Evolutionary conservation across 768 basidiomycete species (phyloP).

Genomic region (Hygrophorus russula): DNA sequence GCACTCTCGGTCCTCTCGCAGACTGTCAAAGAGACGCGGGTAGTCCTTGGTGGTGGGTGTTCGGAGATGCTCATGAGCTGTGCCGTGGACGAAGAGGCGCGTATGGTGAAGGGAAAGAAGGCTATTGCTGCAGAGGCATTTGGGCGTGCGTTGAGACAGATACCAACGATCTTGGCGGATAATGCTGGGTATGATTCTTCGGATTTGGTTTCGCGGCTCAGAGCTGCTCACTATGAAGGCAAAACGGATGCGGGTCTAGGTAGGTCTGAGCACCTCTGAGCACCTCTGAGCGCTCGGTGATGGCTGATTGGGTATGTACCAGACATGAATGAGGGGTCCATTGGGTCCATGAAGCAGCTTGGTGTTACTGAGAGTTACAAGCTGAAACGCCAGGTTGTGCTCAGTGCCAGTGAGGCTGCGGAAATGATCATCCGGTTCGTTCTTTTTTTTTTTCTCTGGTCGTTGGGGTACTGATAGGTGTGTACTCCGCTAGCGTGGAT

Average conservation of each 20-base stretch:
- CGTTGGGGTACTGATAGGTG: background rate
- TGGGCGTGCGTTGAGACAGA: conserved; percentile 78
- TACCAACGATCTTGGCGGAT: conserved; percentile 93
- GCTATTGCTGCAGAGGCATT: conserved; percentile 94
- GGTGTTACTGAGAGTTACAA: conserved; percentile 97
- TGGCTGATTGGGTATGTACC: background rate
- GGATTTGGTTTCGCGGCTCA: conserved; percentile 79
- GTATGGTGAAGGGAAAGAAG: conserved; percentile 85
- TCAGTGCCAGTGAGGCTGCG: conserved; percentile 90
- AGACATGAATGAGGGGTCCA: conserved; percentile 84
- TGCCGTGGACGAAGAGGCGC: conserved; percentile 81
- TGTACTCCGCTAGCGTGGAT: conserved; percentile 52
- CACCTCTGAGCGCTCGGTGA: conserved; percentile 3
- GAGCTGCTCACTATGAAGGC: conserved; percentile 93
- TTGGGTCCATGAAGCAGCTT: conserved; percentile 80
- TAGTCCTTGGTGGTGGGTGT: conserved; percentile 93
- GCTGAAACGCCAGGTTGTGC: conserved; percentile 88
- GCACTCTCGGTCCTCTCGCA: conserved; percentile 96
- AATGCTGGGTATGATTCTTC: conserved; percentile 98
- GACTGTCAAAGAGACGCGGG: conserved; percentile 93
- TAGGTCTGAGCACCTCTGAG: conserved; percentile 23
- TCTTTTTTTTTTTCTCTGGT: background rate
- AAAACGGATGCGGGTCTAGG: conserved; percentile 78
- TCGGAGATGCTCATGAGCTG: conserved; percentile 98
- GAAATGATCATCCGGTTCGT: conserved; percentile 95